These are phyloP conservation scores for Acacia confusa DNA, from an alignment of 306 rosid genomes.

Conservation along the genomic window DNA sequence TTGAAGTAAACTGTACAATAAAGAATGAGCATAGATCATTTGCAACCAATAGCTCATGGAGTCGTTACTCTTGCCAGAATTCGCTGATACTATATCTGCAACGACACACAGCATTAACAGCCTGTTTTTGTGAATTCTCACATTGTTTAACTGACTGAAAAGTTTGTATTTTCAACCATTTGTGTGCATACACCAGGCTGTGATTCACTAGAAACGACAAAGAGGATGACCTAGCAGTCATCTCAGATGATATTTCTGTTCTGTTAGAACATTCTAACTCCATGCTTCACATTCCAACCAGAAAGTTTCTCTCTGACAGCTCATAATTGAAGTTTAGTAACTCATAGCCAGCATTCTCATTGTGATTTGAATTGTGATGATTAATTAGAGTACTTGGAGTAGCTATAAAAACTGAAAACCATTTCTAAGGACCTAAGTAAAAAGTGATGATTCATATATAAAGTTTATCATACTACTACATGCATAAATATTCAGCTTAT, in stretches of 20 bases:
- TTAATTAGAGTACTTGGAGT: background rate
- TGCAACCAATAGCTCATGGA: too few species aligned
- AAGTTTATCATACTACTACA: slow-evolving; percentile 26
- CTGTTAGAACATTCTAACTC: background rate
- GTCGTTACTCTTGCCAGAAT: too few species aligned
- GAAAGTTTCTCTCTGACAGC: background rate
- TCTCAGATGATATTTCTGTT: background rate
- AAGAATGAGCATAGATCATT: too few species aligned
- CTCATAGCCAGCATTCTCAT: background rate
- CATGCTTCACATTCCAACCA: background rate
- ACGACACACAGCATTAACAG: too few species aligned
- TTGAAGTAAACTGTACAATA: too few species aligned
- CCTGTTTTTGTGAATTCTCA: too few species aligned
- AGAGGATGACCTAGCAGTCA: background rate
- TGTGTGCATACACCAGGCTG: too few species aligned
- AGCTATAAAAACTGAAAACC: slow-evolving; percentile 17
- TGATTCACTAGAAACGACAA: too few species aligned
- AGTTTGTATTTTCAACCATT: too few species aligned
- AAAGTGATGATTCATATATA: slow-evolving; percentile 16
- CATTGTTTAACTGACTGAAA: too few species aligned
- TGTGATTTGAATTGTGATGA: background rate
- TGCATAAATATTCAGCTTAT: slow-evolving; percentile 49
- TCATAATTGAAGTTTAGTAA: background rate
- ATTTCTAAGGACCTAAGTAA: slow-evolving; percentile 22
- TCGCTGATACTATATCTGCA: too few species aligned